Evolutionary conservation across 2,329 filamentous ascomycete species (phyloP), one percentile per base, ranked within the genome.

Genomic region (Cryphonectria japonica): DNA sequence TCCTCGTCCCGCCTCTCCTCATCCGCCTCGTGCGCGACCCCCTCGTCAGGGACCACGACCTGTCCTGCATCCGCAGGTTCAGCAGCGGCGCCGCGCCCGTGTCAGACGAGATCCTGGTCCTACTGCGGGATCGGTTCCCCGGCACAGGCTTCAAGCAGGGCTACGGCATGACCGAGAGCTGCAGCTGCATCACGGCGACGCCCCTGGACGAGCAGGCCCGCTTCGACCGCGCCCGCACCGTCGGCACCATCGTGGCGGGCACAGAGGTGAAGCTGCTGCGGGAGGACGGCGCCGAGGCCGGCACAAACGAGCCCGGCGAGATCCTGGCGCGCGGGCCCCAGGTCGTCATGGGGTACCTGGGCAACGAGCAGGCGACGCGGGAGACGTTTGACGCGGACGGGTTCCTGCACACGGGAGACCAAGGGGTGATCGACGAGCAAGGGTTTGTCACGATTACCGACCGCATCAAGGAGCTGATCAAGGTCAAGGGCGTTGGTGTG

Each of bases 101-200:
- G 3, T 83, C 82, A 2, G 81, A 82, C 7, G 86, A 91, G 76
- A 86, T 92, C 68, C 82, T 91, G 22, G 83, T 86, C 34, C 82
- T 85, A 34, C 80, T 91, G 19, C 79, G 87, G 70, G 81, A 83
- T 72, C 85, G 84, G 64, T 91, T 90, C 75, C 89, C 89, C 0
- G 79, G 84, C 1, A 88, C 85, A 0, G 88, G 87, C 0, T 89
- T 91, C 78, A 88, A 88, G 75, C 89, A 91, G 76, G 89, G 88
- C 1, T 92, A 91, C 75, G 90, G 90, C 39, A 91, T 92, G 89
- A 92, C 90, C 0, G 90, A 91, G 77, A 87, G 84, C 0, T 91
- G 88, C 77, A 84, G 82, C 2, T 91, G 88, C 74, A 89, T 92
- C 73, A 90, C 88, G 52, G 84, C 86, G 0, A 89, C 91, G 68